Percentiles rank a stretch among this genome's conserved stretches.
Conservation (phyloP, 495 filamentous ascomycete species). For the Aspergillus bridgeri region DNA sequence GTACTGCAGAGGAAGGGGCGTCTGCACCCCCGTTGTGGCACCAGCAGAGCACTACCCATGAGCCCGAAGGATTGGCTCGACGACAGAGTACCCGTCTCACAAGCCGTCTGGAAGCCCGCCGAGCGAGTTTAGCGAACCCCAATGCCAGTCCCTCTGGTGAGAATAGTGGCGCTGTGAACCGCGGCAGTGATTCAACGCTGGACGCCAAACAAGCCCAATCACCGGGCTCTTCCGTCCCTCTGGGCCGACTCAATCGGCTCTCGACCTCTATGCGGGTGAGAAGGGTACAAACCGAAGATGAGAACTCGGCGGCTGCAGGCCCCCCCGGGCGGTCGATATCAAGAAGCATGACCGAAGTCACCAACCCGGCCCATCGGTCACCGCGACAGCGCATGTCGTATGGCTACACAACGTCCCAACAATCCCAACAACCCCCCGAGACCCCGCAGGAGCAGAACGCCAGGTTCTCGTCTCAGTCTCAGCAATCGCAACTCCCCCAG, state of each 20-base stretch:
- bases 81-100: slow-evolving; percentile 57
- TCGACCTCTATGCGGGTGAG: slow-evolving; percentile 38
- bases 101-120: slow-evolving; percentile 69
- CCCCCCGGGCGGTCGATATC: slow-evolving; percentile 33
- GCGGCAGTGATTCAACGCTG: slow-evolving; percentile 9
- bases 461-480: slow-evolving; percentile 19
- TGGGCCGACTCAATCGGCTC: slow-evolving; percentile 37
- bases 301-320: slow-evolving; percentile 19
- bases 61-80: slow-evolving; percentile 35
- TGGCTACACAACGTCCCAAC: slow-evolving; percentile 36
- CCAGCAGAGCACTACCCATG: slow-evolving; percentile 40
- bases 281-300: slow-evolving; percentile 34
- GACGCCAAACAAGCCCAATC: slow-evolving; percentile 29
- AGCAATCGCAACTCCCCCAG: slow-evolving; percentile 24
- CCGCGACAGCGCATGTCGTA: slow-evolving; percentile 40
- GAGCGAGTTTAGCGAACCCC: slow-evolving; percentile 56
- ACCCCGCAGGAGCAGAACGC: slow-evolving; percentile 24
- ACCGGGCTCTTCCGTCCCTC: slow-evolving; percentile 27
- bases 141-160: slow-evolving; percentile 20
- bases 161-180: background rate
- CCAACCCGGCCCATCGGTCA: slow-evolving; percentile 29
- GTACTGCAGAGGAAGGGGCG: slow-evolving; percentile 31
- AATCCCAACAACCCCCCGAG: slow-evolving; percentile 25
- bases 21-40: slow-evolving; percentile 29
- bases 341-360: slow-evolving; percentile 39